phyloP scores from a whole-genome alignment of 768 basidiomycete species.

The Lactifluus hygrophoroides region DNA sequence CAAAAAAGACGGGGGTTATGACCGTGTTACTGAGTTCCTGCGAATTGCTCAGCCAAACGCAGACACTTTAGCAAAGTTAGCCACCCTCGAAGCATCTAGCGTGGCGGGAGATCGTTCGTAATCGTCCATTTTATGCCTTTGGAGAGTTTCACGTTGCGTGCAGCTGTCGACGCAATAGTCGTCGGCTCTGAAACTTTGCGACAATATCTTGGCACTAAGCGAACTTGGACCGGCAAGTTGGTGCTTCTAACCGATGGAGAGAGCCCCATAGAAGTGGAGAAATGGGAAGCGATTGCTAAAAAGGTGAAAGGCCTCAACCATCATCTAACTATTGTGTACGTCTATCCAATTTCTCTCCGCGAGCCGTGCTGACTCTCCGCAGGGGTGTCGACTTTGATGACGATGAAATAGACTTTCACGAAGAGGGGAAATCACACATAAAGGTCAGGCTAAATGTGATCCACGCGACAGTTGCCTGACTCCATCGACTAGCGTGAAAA shows the following conservation, averaged over 20 bases:
- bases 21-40: slow-evolving; percentile 64
- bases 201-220: slow-evolving; percentile 56
- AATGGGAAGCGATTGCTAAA: slow-evolving; percentile 60
- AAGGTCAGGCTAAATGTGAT: slow-evolving; percentile 49
- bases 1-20: slow-evolving; percentile 56
- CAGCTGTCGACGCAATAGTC: slow-evolving; percentile 82
- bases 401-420: slow-evolving; percentile 49
- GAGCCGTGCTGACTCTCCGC: slow-evolving; percentile 7
- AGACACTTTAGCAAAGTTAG: slow-evolving; percentile 55
- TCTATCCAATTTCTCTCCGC: slow-evolving; percentile 4
- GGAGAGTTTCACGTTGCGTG: background rate
- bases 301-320: slow-evolving; percentile 58
- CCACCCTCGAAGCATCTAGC: slow-evolving; percentile 47
- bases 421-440: slow-evolving; percentile 58
- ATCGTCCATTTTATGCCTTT: background rate
- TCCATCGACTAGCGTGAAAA: slow-evolving; percentile 47
- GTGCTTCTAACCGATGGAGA: slow-evolving; percentile 83
- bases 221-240: slow-evolving; percentile 79
- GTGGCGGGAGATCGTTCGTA: slow-evolving; percentile 58
- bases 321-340: slow-evolving; percentile 64
- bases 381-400: slow-evolving; percentile 92
- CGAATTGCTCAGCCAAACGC: slow-evolving; percentile 59
- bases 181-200: slow-evolving; percentile 79
- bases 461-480: background rate
- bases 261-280: slow-evolving; percentile 59